Conservation (phyloP, 2,329 filamentous ascomycete species). For the Aureobasidium sp. region DNA sequence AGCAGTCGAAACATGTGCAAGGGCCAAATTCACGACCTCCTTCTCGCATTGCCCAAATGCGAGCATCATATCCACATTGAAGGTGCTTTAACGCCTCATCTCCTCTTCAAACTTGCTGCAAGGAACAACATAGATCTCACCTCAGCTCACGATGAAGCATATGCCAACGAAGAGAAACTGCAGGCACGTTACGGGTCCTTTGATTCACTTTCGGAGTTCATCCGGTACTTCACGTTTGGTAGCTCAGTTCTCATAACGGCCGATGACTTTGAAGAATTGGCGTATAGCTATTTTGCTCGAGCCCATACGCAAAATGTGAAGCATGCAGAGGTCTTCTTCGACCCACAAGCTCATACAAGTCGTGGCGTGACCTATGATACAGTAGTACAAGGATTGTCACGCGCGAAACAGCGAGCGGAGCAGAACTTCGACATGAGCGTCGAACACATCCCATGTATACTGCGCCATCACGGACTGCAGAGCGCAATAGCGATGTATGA, state of each 20-base stretch:
- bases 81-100: constrained; percentile 13
- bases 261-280: constrained; percentile 14
- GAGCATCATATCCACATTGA: constrained; percentile 21
- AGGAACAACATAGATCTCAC: constrained; percentile 9
- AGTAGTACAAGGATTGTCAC: constrained; percentile 20
- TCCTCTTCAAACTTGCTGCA: constrained; percentile 10
- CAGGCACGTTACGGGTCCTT: constrained; percentile 16
- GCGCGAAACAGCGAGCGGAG: constrained; percentile 21
- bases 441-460: constrained; percentile 22
- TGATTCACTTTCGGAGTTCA: constrained; percentile 10
- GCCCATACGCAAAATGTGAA: constrained; percentile 9
- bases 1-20: constrained; percentile 13
- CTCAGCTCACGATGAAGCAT: not conserved
- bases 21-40: not conserved
- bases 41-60: constrained; percentile 13
- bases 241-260: constrained; percentile 7
- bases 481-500: constrained; percentile 4
- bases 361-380: constrained; percentile 20
- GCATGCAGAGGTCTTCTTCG: constrained; percentile 25
- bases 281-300: constrained; percentile 11
- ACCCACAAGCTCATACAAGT: constrained; percentile 24
- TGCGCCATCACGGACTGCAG: constrained; percentile 16
- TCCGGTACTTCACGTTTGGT: constrained; percentile 10
- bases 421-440: constrained; percentile 18
- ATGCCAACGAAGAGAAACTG: constrained; percentile 5